Percentiles rank a stretch among this genome's conserved stretches.
Conservation (phyloP, 2,329 filamentous ascomycete species). For the Colletotrichum tanaceti region DNA sequence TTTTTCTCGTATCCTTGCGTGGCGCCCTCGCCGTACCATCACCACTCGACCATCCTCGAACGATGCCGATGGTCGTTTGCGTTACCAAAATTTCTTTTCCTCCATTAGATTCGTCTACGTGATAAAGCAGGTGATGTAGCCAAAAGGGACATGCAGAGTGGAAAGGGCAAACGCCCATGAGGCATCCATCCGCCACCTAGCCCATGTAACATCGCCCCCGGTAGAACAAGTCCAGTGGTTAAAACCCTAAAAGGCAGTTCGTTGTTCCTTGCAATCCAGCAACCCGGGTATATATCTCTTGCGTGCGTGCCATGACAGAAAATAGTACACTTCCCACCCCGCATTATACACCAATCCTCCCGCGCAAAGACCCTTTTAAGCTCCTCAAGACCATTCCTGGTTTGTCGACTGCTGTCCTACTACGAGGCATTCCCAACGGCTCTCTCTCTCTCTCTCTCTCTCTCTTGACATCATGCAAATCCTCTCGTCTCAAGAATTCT, state of each 20-base stretch:
- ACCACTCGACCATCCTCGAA: neutral
- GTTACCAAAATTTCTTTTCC: neutral
- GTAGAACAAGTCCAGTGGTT: conserved; percentile 2
- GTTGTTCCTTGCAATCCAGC: neutral
- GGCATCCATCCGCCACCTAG: neutral
- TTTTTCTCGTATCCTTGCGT: no score
- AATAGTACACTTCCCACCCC: neutral
- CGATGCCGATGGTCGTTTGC: neutral
- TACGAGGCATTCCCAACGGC: no score
- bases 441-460: no score
- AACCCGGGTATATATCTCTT: neutral
- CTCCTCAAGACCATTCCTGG: no score
- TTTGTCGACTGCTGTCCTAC: no score
- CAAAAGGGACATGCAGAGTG: neutral
- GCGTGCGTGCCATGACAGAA: neutral
- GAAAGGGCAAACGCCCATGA: neutral
- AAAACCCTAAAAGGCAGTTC: neutral
- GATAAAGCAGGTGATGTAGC: neutral
- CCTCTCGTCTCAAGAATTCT: conserved; percentile 24
- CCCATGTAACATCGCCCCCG: neutral
- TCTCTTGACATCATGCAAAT: neutral
- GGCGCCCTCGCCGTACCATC: neutral
- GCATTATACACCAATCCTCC: no score
- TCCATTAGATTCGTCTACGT: neutral
- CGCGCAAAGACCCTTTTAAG: no score